Evolutionary conservation across 768 basidiomycete species (phyloP), one percentile per base, ranked within the genome.

Genomic region (Mycena maculata): DNA sequence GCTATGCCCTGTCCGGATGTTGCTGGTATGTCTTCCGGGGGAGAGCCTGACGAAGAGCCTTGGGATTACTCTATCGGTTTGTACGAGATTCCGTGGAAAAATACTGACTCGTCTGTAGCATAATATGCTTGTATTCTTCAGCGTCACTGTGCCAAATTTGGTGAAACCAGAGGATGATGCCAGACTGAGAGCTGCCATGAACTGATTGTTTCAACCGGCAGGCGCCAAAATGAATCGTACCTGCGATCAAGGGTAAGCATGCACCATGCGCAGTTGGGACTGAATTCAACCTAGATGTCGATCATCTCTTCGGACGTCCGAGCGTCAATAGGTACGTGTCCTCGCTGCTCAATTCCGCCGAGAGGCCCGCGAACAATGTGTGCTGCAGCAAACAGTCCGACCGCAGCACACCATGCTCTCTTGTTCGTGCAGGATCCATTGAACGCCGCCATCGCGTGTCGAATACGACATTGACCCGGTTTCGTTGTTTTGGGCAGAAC

Each of bases 331-430:
- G 81, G 74, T 83, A 85, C 8, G 80, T 79, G 49, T 75, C 74
- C 6, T 82, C 79, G 44, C 72, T 72, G 28, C 78, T 77, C 30
- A 77, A 69, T 33, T 80, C 81, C 20, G 80, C 71, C 11, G 85
- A 81, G 56, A 89, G 74, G n/a, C 88, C 88, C 9, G 81, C 86
- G 61, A 89, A 89, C 53, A 78, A 60, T 16, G 82, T 84, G 54
- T 85, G 85, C 54, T 77, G 76, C 39, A 86, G 78, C 28, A 90
- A 66, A 70, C 80, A 86, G 61, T 90, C 88, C 28, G 83, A 76
- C 31, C 87, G 79, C 69, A 82, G 73, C 1, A 88, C 76, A 7
- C 88, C 88, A 6, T 75, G 73, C 15, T 74, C 71, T 25, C 80
- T 81, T 23, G 79, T 76, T 55, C 60, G 74, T 20, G 72, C 69